Conservation (phyloP, 805 yeast species). For the Candida qinlingensis region DNA sequence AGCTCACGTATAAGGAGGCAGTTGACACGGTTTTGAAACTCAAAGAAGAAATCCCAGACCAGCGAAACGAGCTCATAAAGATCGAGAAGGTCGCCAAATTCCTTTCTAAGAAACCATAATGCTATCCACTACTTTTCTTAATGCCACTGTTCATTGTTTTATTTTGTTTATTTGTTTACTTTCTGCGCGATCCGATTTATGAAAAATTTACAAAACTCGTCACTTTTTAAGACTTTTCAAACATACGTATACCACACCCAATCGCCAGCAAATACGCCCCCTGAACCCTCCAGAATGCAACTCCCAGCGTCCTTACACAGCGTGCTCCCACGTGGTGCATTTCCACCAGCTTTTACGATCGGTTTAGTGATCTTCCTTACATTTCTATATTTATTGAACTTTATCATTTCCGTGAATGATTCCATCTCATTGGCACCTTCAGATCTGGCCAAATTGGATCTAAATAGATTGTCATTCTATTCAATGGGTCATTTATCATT, state of each 20-base stretch:
- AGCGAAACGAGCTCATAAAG: constrained; percentile 24
- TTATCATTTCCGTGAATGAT: constrained; percentile 26
- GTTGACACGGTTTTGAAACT: constrained; percentile 14
- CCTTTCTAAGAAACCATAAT: constrained; percentile 5
- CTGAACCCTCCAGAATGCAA: constrained; percentile 21
- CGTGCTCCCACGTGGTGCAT: not conserved
- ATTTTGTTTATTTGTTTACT: not conserved
- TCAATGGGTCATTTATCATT: constrained; percentile 62
- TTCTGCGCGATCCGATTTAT: not conserved
- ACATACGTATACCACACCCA: not conserved
- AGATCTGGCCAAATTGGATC: constrained; percentile 43
- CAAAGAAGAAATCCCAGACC: constrained; percentile 21
- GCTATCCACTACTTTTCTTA: not conserved
- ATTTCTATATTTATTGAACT: constrained; percentile 36
- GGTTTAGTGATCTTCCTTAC: constrained; percentile 55
- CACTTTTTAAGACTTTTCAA: not conserved
- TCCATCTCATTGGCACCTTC: constrained; percentile 48
- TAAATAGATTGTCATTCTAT: constrained; percentile 49
- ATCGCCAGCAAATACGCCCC: no score
- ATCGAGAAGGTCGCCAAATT: constrained; percentile 25
- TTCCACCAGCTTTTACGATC: constrained; percentile 56
- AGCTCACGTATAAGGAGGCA: constrained; percentile 11
- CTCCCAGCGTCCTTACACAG: constrained; percentile 7
- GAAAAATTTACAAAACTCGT: not conserved
- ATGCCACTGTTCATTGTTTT: not conserved